Percentiles rank a stretch among this genome's conserved stretches.
Evolutionary conservation across 2,329 filamentous ascomycete genomes (phyloP).

Genomic region (Penicillium sp.): DNA sequence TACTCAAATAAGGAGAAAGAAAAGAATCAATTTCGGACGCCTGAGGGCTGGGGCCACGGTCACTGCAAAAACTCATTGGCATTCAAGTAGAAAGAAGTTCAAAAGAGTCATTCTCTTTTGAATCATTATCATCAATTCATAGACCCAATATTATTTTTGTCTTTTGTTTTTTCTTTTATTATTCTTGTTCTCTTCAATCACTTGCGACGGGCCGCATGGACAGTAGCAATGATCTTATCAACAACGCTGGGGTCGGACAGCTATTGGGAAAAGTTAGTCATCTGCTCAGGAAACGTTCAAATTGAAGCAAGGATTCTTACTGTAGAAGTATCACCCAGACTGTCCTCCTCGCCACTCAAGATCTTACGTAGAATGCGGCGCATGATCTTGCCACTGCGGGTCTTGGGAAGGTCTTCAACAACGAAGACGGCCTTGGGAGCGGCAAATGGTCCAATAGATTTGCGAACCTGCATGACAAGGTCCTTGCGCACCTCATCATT

Average conservation of each 20-base stretch:
- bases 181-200: conserved; percentile 14
- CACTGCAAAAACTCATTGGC: background rate
- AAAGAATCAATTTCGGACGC: conserved; percentile 5
- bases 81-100: background rate
- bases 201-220: conserved; percentile 60
- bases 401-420: conserved; percentile 95
- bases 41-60: background rate
- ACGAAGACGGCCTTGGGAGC: conserved; percentile 92
- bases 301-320: conserved; percentile 59
- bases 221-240: conserved; percentile 81
- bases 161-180: background rate
- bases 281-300: background rate
- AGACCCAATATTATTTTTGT: conserved; percentile 16
- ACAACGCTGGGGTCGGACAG: conserved; percentile 90
- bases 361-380: conserved; percentile 96
- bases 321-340: conserved; percentile 89
- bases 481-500: conserved; percentile 88
- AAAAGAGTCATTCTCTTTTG: conserved; percentile 12
- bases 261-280: conserved; percentile 47
- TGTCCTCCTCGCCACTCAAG: conserved; percentile 93
- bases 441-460: conserved; percentile 96
- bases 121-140: conserved; percentile 29
- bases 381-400: conserved; percentile 98
- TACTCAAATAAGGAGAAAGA: conserved; percentile 8
- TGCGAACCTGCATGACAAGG: conserved; percentile 89